A percentile compares a stretch with the other conserved stretches of the same genome.
phyloP scores from a whole-genome alignment of 2,329 filamentous ascomycete species.

The Cordyceps javanica region DNA sequence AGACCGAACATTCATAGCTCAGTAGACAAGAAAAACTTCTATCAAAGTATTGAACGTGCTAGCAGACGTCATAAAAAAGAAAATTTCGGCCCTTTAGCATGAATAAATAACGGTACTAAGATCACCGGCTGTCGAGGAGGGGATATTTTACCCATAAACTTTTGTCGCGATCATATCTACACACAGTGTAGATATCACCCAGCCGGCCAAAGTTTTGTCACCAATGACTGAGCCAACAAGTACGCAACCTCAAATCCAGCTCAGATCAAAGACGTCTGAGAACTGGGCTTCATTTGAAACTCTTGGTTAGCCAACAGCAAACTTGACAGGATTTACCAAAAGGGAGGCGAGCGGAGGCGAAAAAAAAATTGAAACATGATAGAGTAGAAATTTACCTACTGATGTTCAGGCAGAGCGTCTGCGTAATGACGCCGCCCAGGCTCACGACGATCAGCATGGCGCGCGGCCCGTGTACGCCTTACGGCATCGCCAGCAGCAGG shows the following conservation, averaged over 20 bases:
- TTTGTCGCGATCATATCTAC: conserved; percentile 2
- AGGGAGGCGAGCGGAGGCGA: no score
- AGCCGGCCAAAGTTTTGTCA: conserved; percentile 1
- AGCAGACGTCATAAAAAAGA: conserved; percentile 2
- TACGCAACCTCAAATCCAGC: not conserved
- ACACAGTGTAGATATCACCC: not conserved
- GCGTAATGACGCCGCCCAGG: not conserved
- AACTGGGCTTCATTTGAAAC: not conserved
- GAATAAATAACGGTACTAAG: not conserved
- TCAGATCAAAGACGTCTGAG: not conserved
- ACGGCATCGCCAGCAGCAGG: conserved; percentile 1
- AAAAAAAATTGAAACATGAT: no score
- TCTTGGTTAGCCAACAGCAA: not conserved
- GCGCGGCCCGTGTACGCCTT: not conserved
- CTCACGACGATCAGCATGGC: not conserved
- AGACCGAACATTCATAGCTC: conserved; percentile 2
- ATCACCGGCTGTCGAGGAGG: not conserved
- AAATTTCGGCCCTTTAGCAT: not conserved
- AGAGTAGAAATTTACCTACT: not conserved
- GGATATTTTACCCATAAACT: not conserved
- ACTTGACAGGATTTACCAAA: no score
- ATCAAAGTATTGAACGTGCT: not conserved
- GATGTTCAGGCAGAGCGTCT: not conserved
- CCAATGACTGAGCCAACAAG: not conserved
- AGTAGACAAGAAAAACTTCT: not conserved